Percentiles rank a stretch among this genome's conserved stretches.
Conservation (phyloP, 2,329 filamentous ascomycete genomes). For the Clarireedia monteithiana region DNA sequence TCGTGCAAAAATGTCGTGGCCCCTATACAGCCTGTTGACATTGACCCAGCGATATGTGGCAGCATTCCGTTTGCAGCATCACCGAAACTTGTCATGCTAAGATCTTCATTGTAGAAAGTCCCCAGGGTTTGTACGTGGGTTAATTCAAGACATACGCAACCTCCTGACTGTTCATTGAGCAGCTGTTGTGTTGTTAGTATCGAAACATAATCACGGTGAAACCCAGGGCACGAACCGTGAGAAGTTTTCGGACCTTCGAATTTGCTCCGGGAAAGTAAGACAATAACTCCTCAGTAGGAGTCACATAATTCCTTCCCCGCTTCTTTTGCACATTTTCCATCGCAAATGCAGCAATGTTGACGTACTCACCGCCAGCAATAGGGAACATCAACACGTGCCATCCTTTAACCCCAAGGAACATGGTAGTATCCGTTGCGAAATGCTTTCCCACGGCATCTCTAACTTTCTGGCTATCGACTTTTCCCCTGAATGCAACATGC, state of each 20-base stretch:
- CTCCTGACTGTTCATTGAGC: constrained; percentile 4
- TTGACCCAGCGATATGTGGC: constrained; percentile 12
- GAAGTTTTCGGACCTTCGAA: constrained; percentile 2
- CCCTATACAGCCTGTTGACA: constrained; percentile 11
- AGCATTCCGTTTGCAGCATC: constrained; percentile 13
- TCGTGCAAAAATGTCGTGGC: constrained; percentile 10
- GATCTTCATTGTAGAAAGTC: constrained; percentile 7
- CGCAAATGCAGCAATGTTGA: constrained; percentile 11
- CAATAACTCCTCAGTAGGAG: constrained; percentile 8
- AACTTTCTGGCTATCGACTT: constrained; percentile 3
- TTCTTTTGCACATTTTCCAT: constrained; percentile 9
- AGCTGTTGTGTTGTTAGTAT: constrained; percentile 2
- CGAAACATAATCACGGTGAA: not conserved
- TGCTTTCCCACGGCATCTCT: constrained; percentile 5
- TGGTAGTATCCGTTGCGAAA: constrained; percentile 9
- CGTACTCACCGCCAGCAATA: constrained; percentile 1
- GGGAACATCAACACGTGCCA: constrained; percentile 11
- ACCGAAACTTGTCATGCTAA: constrained; percentile 11
- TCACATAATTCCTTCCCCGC: constrained; percentile 9
- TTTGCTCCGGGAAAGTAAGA: constrained; percentile 10
- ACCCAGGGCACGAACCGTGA: constrained; percentile 1
- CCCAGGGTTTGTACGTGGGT: constrained; percentile 3
- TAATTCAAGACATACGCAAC: constrained; percentile 9
- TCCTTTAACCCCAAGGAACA: constrained; percentile 10
- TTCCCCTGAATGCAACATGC: constrained; percentile 5